phyloP scores from a whole-genome alignment of 306 rosid species.

The Dryas octopetala region DNA sequence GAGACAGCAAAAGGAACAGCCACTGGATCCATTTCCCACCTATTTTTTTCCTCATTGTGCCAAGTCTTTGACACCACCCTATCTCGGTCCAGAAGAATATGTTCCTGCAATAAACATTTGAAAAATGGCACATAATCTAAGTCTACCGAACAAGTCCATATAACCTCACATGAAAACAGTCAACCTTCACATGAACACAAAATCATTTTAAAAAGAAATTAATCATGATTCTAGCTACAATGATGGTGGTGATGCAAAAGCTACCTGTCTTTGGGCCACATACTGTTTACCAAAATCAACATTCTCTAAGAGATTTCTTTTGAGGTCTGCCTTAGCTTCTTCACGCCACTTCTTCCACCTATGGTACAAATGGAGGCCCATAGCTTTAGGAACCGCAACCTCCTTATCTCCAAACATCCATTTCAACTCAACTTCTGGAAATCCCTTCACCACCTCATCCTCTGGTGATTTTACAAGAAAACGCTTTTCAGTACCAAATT shows the following conservation, averaged over 20 bases:
- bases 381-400: constrained; percentile 78
- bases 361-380: constrained; percentile 72
- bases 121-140: constrained; percentile 15
- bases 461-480: constrained; percentile 58
- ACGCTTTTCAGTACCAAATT: constrained; percentile 68
- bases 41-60: constrained; percentile 75
- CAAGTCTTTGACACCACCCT: constrained; percentile 84
- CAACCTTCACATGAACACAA: not conserved
- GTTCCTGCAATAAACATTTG: constrained; percentile 56
- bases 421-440: constrained; percentile 83
- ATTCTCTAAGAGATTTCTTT: constrained; percentile 62
- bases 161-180: constrained; percentile 12
- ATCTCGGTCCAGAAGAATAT: constrained; percentile 80
- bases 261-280: constrained; percentile 72
- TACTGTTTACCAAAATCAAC: constrained; percentile 64
- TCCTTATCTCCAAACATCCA: constrained; percentile 91
- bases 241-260: constrained; percentile 14
- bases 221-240: not conserved
- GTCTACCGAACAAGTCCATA: constrained; percentile 21
- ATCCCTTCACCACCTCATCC: constrained; percentile 77
- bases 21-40: constrained; percentile 95
- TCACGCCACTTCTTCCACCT: constrained; percentile 95
- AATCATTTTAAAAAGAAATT: not conserved
- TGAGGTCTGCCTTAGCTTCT: constrained; percentile 73
- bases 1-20: constrained; percentile 83